Base-by-base conservation (phyloP, 176 grass and related monocot species). In the Cymbopogon citratus region DNA sequence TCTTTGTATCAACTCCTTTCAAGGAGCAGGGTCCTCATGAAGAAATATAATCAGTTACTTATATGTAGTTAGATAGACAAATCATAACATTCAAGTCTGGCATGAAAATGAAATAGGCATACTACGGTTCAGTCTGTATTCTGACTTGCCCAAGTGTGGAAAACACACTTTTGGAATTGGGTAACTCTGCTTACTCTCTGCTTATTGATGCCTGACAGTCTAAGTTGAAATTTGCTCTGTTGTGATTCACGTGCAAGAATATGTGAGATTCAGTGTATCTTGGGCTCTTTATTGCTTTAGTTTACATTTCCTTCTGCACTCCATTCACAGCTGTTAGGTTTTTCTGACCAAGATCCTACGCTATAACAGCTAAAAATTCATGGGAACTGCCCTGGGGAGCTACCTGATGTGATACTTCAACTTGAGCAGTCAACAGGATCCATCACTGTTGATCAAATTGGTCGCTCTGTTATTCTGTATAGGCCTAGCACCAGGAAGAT, bases 391-490 rank as follows among this genome's bases (percentile, higher is more conserved):
- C 92, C 96, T 41, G 90, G 72, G 78, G 92, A 98, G 19, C 54
- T 98, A 65, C 26, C 62, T 21, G 89, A 98, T 21, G 81, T 87
- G 69, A 87, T 98, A 91, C 83, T 78, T 45, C 89, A 91, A 83
- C 92, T 98, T 67, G 96, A 95, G 75, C 80, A 95, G 41, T 87
- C 96, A 15, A 98, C 96, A n/a, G 92, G 90, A 89, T 95, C 96
- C 11, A 57, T 95, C 19, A 85, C 77, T 54, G 70, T 93, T 29
- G 82, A 88, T 43, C 88, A 95, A 77, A 95, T 98, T 9, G 96
- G 92, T 15, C 89, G 96, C 18, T 89, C 90, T 2, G 79, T 98
- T 19, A 98, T 98, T 86, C 90, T 98, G 43, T 98, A 98, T 66
- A 78, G 89, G 63, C 96, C 92, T 60, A 98, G 96, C 89, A 82